These are phyloP conservation scores for Phytophthora aleatoria DNA, from an alignment of 352 stramenopile genomes.

Conservation along the genomic window DNA sequence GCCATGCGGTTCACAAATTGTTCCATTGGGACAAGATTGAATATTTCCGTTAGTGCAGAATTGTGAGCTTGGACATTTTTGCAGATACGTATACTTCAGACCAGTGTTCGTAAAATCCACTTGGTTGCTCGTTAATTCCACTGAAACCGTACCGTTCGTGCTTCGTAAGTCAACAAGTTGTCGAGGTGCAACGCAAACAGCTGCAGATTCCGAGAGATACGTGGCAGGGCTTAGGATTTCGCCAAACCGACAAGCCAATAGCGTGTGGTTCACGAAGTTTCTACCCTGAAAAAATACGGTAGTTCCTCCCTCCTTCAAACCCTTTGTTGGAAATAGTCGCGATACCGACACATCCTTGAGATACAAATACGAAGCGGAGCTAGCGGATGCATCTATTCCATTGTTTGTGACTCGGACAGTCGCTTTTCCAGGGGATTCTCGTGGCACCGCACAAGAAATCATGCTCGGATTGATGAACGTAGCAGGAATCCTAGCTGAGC, in stretches of 20 bases:
- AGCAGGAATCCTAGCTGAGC: conserved; percentile 38
- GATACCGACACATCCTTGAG: conserved; percentile 84
- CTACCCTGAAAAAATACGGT: conserved; percentile 92
- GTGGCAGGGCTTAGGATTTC: conserved; percentile 63
- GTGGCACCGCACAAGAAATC: conserved; percentile 69
- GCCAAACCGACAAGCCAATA: conserved; percentile 90
- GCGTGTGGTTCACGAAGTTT: conserved; percentile 94
- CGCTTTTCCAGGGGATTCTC: conserved; percentile 58
- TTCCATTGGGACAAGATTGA: conserved; percentile 89
- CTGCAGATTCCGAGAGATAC: conserved; percentile 75
- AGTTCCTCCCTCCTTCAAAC: conserved; percentile 75
- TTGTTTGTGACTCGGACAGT: conserved; percentile 86
- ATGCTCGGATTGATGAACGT: conserved; percentile 49
- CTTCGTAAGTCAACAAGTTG: conserved; percentile 53
- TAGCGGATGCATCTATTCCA: conserved; percentile 65
- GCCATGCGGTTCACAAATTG: conserved; percentile 51
- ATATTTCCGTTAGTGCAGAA: conserved; percentile 70
- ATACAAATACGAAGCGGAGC: conserved; percentile 72
- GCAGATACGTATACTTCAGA: conserved; percentile 77
- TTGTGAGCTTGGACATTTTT: conserved; percentile 55
- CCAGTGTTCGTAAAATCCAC: conserved; percentile 82
- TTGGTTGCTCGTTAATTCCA: conserved; percentile 90
- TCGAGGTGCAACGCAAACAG: conserved; percentile 83
- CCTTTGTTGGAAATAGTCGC: conserved; percentile 70
- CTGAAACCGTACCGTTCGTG: conserved; percentile 50